Conservation (phyloP, 192 early-diverging fungal species). For the Coemansia sp. region DNA sequence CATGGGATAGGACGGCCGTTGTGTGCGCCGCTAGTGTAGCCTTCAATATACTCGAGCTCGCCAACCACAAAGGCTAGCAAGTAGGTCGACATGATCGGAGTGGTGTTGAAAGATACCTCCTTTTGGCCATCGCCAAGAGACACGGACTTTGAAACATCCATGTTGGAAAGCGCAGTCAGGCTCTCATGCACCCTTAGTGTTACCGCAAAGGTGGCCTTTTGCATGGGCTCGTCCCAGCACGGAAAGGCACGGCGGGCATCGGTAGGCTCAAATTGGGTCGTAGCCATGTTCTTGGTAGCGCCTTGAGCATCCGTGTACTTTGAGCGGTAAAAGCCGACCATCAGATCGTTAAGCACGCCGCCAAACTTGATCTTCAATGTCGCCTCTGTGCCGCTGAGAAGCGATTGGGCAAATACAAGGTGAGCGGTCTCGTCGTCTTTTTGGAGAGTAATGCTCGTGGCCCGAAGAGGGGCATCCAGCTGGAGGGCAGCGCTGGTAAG, state of each 20-base stretch:
- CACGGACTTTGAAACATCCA: constrained; percentile 59
- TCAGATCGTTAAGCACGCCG: constrained; percentile 77
- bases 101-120: constrained; percentile 84
- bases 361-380: constrained; percentile 62
- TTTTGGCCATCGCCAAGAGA: constrained; percentile 56
- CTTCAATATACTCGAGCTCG: constrained; percentile 91
- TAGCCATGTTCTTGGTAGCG: constrained; percentile 71
- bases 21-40: constrained; percentile 61
- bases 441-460: constrained; percentile 23
- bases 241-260: constrained; percentile 90
- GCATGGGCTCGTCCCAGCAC: constrained; percentile 96
- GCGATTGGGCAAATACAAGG: constrained; percentile 60
- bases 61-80: constrained; percentile 91
- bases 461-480: constrained; percentile 13
- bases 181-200: constrained; percentile 75
- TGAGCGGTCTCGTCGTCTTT: constrained; percentile 53
- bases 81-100: constrained; percentile 95
- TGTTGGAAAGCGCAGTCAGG: constrained; percentile 89
- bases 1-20: constrained; percentile 73
- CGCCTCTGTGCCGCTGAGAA: constrained; percentile 55
- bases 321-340: constrained; percentile 94
- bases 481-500: constrained; percentile 57
- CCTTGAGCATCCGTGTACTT: constrained; percentile 68
- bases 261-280: constrained; percentile 95
- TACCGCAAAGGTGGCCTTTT: constrained; percentile 94